Base-by-base conservation (phyloP, 257 asterid species). In the Solanum rostratum region DNA sequence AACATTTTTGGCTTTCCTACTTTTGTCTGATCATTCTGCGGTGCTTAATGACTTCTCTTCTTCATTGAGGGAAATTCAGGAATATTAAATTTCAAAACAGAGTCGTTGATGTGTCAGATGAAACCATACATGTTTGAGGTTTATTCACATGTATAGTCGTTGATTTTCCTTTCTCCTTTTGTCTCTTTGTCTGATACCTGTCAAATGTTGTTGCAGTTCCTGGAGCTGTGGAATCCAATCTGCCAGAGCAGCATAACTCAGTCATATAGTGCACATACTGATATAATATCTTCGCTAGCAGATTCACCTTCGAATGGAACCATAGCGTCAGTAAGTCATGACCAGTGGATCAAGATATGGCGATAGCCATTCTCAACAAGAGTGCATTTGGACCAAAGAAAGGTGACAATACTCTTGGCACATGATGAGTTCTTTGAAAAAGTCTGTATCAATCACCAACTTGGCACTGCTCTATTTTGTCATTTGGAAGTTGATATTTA, bases 341-440 rank as follows among this genome's bases (percentile, higher is more conserved):
- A 90, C 43, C 85, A 84, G 16, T 90, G 85, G 81, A 63, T 89
- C 41, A 92, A 86, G 89, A 11, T 87, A 52, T 89, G 95, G 95
- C 82, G 86, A 82, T 89, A 33, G 22, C 22, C 76, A 33, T 54
- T 18, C 76, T 68, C 1, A 91, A 63, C 87, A 86, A 70, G 78
- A 60, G 68, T 50, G n/a, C 85, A 33, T 41, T 79, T 79, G 87
- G 81, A 41, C 80, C 85, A 20, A 90, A 87, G 73, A 95, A 84
- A 41, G 88, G 91, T 46, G 93, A 88, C 55, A 93, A 95, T 27
- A 92, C 91, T 85, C 93, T 92, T 19, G 96, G 97, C 7, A 95
- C 96, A 27, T 90, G 8, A 33, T 68, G 76, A 30, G 46, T 66
- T 66, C 10, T 33, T 33, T 22, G 49, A 18, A 66, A 8, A 66